Percentiles rank a stretch among this genome's conserved stretches.
Conservation (phyloP, 2,329 filamentous ascomycete genomes). For the Paraconiothyrium brasiliense region DNA sequence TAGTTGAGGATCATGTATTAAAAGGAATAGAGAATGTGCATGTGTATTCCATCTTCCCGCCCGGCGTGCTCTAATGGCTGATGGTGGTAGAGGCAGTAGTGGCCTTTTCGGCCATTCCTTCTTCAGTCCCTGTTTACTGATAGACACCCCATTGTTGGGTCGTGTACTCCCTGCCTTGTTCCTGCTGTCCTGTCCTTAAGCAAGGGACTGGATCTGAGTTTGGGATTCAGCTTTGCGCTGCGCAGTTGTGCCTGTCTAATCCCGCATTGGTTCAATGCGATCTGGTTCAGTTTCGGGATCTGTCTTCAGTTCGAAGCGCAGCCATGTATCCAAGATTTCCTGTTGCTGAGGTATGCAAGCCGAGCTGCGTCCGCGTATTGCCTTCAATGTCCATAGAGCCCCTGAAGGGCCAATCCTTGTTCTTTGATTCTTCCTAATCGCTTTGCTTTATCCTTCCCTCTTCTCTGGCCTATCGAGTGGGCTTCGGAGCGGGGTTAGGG, state of each 20-base stretch:
- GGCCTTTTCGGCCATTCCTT: not conserved
- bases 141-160: not conserved
- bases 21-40: not conserved
- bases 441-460: not conserved
- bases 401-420: not conserved
- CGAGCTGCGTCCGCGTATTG: not conserved
- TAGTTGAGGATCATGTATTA: no score
- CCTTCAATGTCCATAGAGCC: no score
- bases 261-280: not conserved
- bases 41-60: not conserved
- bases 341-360: not conserved
- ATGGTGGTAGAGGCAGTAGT: not conserved
- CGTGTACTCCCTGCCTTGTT: not conserved
- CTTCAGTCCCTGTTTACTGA: not conserved
- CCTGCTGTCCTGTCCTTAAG: no score
- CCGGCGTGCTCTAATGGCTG: not conserved
- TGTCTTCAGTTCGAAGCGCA: not conserved
- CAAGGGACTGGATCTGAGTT: not conserved
- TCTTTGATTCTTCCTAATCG: not conserved
- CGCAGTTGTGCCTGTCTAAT: not conserved
- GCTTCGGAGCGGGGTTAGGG: not conserved
- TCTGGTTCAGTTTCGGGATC: not conserved
- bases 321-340: not conserved
- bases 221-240: not conserved
- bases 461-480: slow-evolving; percentile 2